Evolutionary conservation across 352 stramenopile species (phyloP), one percentile per base, ranked within the genome.

Genomic region (Peronospora farinosa): DNA sequence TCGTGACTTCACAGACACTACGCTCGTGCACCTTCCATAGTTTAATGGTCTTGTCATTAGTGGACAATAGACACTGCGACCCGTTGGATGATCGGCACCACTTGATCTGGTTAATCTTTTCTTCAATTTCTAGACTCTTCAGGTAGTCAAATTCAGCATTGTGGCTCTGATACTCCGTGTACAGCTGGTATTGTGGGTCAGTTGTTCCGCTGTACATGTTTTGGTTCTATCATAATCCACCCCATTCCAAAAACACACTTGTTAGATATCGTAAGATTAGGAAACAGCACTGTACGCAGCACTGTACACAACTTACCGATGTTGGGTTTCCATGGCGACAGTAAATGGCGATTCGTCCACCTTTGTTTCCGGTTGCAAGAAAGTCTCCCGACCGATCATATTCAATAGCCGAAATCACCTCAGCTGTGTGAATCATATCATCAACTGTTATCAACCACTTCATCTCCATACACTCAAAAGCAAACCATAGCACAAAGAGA

Each of bases 31-130:
- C 60, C 46, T 96, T 96, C 95, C 95, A 98, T 19, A 98, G 69
- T 68, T 98, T 98, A 58, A 98, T 95, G 25, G 95, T 98, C 72
- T 98, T 98, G 74, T 98, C 92, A 67, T 98, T 98, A 15, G 95
- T 97, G 9, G 86, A 93, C 33, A 98, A 75, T 36, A 98, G 58
- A 46, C 96, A 97, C 39, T 95, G 70, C n/a, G 88, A 80, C 44
- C 92, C 88, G 62, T 89, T 94, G 35, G 74, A 84, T 7, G 76
- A 65, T n/a, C 74, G 69, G 52, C 88, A 96, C 87, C 91, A 98
- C 58, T 95, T 94, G 65, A 98, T 98, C 42, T 97, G 77, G 66
- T 98, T 98, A 63, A 98, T 98, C 54, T 98, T 98, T 60, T 98
- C 93, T 57, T 98, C 93, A 54, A 98, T 98, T 52, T 98, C 95